These are phyloP conservation scores for Chlamydomonas urium DNA, from an alignment of 139 green algal genomes.

Conservation along the genomic window DNA sequence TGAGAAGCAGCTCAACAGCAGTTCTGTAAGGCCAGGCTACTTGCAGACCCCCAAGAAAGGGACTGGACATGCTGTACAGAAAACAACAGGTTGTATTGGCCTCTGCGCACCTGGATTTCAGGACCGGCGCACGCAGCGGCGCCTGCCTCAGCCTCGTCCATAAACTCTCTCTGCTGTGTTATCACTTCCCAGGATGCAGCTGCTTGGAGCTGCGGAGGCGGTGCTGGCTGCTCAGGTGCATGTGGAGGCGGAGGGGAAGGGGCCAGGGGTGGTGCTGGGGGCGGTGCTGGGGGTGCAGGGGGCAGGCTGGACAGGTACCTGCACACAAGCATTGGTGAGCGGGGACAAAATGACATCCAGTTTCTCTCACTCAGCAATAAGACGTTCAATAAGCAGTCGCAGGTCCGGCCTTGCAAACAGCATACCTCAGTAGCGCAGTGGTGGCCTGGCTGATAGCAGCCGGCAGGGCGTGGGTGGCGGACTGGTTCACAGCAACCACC, in stretches of 20 bases:
- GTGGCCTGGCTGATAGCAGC: slow-evolving; percentile 30
- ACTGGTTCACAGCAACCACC: slow-evolving; percentile 45
- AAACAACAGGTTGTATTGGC: not conserved
- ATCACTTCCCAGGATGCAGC: too few relatives aligned
- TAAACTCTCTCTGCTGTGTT: too few relatives aligned
- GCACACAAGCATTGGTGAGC: not conserved
- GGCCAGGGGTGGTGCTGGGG: not conserved
- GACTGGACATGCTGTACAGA: too few relatives aligned
- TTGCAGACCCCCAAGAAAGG: too few relatives aligned
- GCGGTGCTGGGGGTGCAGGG: not conserved
- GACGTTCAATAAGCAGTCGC: too few relatives aligned
- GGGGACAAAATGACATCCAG: too few relatives aligned
- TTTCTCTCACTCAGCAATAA: too few relatives aligned
- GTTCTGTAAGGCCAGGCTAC: too few relatives aligned
- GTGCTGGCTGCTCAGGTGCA: too few relatives aligned
- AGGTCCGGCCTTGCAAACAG: too few relatives aligned
- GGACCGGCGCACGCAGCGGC: not conserved
- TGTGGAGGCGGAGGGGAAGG: not conserved
- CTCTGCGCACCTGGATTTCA: not conserved
- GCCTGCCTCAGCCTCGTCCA: slow-evolving; percentile 15
- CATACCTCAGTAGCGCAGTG: slow-evolving; percentile 3
- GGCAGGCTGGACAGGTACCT: not conserved
- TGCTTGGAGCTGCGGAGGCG: too few relatives aligned
- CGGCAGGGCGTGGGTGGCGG: slow-evolving; percentile 45
- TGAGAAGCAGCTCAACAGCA: too few relatives aligned